Conservation (phyloP, 805 yeast genomes). For the Priceomyces melissophilus region DNA sequence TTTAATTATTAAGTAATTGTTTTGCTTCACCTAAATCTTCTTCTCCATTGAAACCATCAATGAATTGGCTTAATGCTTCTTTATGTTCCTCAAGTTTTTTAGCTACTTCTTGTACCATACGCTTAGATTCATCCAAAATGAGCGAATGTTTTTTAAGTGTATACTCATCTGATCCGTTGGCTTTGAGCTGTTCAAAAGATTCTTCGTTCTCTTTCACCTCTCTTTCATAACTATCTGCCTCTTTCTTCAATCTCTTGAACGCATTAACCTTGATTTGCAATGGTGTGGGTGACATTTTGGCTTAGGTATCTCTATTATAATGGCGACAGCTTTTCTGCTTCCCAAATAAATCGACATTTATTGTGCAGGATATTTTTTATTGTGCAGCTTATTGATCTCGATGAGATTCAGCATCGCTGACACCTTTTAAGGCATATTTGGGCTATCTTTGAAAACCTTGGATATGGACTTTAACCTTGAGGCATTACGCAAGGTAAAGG, state of each 20-base stretch:
- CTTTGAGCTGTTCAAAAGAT: slow-evolving; percentile 45
- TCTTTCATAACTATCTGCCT: slow-evolving; percentile 44
- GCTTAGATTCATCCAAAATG: slow-evolving; percentile 35
- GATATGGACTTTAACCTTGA: no score
- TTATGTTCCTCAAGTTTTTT: slow-evolving; percentile 18
- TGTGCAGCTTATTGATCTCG: no score
- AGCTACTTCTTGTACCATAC: slow-evolving; percentile 32
- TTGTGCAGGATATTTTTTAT: background rate
- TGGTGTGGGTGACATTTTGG: slow-evolving; percentile 62
- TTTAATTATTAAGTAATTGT: slow-evolving; percentile 9
- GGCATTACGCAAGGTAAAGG: no score
- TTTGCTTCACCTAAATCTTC: slow-evolving; percentile 30
- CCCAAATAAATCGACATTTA: background rate
- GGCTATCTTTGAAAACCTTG: no score
- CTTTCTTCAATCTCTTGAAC: slow-evolving; percentile 64
- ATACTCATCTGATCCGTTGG: slow-evolving; percentile 53
- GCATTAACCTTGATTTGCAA: slow-evolving; percentile 72
- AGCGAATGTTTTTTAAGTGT: slow-evolving; percentile 53
- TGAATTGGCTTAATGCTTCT: slow-evolving; percentile 32
- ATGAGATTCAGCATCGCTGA: no score
- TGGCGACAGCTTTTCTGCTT: background rate
- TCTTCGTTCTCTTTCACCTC: slow-evolving; percentile 56
- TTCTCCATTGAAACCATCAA: slow-evolving; percentile 33
- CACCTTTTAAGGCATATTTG: no score
- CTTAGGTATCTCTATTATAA: background rate